Percentiles rank a stretch among this genome's conserved stretches.
Evolutionary conservation across 1,284 basidiomycete genomes (phyloP).

Genomic region (Ceratobasidium papillatum): DNA sequence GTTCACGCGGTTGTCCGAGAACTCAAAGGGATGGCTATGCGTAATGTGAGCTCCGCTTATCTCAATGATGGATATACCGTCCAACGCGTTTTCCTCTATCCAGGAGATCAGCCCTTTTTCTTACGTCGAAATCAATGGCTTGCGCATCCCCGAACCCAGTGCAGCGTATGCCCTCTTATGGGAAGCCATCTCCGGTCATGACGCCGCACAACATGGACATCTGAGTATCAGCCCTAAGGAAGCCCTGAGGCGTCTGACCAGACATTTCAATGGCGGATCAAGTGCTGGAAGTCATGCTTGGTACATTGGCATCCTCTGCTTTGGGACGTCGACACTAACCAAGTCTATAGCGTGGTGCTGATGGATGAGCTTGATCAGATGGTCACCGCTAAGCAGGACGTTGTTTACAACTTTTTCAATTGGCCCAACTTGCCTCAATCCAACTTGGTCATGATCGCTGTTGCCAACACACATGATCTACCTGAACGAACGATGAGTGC

Average conservation of each 20-base stretch:
- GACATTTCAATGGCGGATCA: constrained; percentile 64
- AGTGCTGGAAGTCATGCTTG: constrained; percentile 45
- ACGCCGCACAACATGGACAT: constrained; percentile 67
- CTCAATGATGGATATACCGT: not conserved
- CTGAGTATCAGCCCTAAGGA: constrained; percentile 74
- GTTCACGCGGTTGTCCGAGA: constrained; percentile 92
- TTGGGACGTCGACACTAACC: not conserved
- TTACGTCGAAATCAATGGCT: constrained; percentile 98
- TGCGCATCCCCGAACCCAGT: constrained; percentile 88
- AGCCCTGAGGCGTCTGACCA: constrained; percentile 70
- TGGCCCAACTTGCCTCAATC: constrained; percentile 93
- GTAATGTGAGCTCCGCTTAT: constrained; percentile 62
- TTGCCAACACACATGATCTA: constrained; percentile 98
- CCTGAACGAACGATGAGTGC: constrained; percentile 94
- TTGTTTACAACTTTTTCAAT: constrained; percentile 99
- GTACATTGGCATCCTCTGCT: constrained; percentile 16
- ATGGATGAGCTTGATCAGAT: constrained; percentile 99
- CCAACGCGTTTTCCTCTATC: not conserved
- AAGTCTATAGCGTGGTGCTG: constrained; percentile 77
- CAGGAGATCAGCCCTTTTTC: constrained; percentile 93
- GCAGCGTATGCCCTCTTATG: constrained; percentile 90
- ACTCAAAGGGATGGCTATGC: constrained; percentile 84
- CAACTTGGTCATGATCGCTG: constrained; percentile 92
- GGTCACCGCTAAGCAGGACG: constrained; percentile 94
- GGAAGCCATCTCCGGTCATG: constrained; percentile 85